A percentile compares a stretch with the other conserved stretches of the same genome.
phyloP scores from a whole-genome alignment of 2,329 filamentous ascomycete species.

The Exophiala lecanii-corni region DNA sequence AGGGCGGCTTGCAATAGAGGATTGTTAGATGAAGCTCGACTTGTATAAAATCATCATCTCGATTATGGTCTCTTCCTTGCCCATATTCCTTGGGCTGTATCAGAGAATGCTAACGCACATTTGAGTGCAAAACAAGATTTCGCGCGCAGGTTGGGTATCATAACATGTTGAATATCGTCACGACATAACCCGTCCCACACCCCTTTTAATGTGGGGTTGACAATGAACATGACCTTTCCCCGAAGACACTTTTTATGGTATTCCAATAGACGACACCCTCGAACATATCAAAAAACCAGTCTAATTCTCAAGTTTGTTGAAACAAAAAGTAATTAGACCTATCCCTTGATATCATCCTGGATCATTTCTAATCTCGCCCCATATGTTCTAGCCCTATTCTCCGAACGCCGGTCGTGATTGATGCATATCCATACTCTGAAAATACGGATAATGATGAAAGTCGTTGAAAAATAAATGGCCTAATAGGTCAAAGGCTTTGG shows the following conservation, averaged over 20 bases:
- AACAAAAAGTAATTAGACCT: constrained; percentile 13
- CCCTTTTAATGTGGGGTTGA: constrained; percentile 7
- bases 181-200: constrained; percentile 19
- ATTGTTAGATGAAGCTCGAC: too few relatives aligned
- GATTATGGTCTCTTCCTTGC: too few relatives aligned
- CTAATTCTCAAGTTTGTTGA: constrained; percentile 19
- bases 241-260: constrained; percentile 3
- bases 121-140: constrained; percentile 11
- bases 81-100: too few relatives aligned
- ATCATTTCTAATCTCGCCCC: neutral
- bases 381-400: neutral
- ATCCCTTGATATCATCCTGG: neutral
- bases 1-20: too few relatives aligned
- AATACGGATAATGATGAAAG: neutral
- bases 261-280: too few relatives aligned
- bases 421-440: neutral
- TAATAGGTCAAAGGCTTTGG: constrained; percentile 93
- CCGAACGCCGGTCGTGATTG: constrained; percentile 7
- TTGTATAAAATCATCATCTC: too few relatives aligned
- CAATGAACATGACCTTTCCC: neutral
- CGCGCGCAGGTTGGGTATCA: constrained; percentile 23
- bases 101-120: too few relatives aligned
- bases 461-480: constrained; percentile 26
- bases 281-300: neutral
- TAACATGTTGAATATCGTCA: constrained; percentile 27